Base-by-base conservation (phyloP, 805 yeast genomes). In the Yarrowia divulgata region DNA sequence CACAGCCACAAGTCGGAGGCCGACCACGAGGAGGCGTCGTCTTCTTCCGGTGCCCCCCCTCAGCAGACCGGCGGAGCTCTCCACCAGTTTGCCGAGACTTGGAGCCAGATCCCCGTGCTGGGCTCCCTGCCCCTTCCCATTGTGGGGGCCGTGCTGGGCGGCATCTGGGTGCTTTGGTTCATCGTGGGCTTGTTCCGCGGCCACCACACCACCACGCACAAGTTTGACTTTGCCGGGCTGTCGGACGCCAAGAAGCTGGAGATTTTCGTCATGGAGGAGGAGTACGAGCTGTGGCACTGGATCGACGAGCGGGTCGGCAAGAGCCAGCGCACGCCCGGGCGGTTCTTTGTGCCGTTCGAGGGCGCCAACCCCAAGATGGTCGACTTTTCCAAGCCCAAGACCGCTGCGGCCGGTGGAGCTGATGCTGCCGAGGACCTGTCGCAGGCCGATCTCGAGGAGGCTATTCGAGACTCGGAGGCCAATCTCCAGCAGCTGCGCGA, bases 241-340 rank as follows among this genome's bases (percentile, higher is more conserved):
- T 57, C 81, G 74, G 70, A 49, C 74, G 58, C 55, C 40, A 70
- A 69, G 39, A 66, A 72, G 60, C 49, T 66, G 67, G 70, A 70
- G 40, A 67, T 79, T 70, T 69, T 79, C 71, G 73, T 77, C 19
- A 73, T 80, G 70, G 80, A 81, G 69, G 85, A 87, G 70, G 93
- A 90, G 77, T 81, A 83, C 18, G 83, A 83, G 32, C 75, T 90
- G 54, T 90, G 95, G 95, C 83, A 85, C 57, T 90, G 97, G 97
- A 81, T 90, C 52, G 82, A 82, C 52, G 81, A 79, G 70, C 81
- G 85, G 45, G 78, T 79, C 1, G 62, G 71, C 43, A 75, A 63
- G 68, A 63, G 57, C 23, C 50, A 48, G 37, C 57, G 57, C 19
- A 37, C 68, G 16, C 68, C 55, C 8, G 57, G 55, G 18, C 45